Base-by-base conservation (phyloP, 1,284 basidiomycete genomes). In the Sporisorium scitamineum region DNA sequence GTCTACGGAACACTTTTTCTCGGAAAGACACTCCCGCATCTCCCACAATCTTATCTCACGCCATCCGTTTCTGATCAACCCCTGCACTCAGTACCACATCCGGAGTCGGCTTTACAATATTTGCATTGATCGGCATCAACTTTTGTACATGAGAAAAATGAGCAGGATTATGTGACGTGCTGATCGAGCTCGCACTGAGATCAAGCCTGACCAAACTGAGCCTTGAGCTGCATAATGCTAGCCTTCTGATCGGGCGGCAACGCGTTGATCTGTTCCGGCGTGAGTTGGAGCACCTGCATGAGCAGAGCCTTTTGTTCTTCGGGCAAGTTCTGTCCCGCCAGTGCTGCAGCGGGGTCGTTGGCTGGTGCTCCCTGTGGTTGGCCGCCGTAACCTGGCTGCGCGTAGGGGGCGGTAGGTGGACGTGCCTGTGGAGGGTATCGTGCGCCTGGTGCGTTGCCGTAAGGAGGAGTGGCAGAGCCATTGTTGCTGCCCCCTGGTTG, bases 211-310 rank as follows among this genome's bases (percentile, higher is more conserved):
- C 82, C 82, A 39, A 83, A 80, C 52, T 83, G 82, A 18, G 80
- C 83, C 57, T 83, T 83, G 64, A 85, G 79, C 61, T 92, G 90
- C 86, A 94, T 89, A 50, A 98, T 93, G n/a, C 93, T 92, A 0
- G 90, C 90, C 51, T 92, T 89, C 79, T 98, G 95, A 3, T 90
- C 88, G 1, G 93, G 91, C 24, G 94, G 93, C 51, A 98, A 87
- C 8, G 90, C 90, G 62, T 91, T 91, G 80, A 99, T 93, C 86
- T 98, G 94, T 52, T 94, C 94, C 42, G 90, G 91, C 0, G 93
- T 93, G 80, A 99, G 87, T 66, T 89, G 90, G 32, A 99, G 87
- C 0, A 98, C 94, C 87, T 95, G 94, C 71, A 81, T 78, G 5
- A 85, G 70, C 1, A 85, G 67, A 24, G 72, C 73, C 48, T 78